phyloP scores from a whole-genome alignment of 768 basidiomycete genomes.

The Termitomyces eurrhizus region DNA sequence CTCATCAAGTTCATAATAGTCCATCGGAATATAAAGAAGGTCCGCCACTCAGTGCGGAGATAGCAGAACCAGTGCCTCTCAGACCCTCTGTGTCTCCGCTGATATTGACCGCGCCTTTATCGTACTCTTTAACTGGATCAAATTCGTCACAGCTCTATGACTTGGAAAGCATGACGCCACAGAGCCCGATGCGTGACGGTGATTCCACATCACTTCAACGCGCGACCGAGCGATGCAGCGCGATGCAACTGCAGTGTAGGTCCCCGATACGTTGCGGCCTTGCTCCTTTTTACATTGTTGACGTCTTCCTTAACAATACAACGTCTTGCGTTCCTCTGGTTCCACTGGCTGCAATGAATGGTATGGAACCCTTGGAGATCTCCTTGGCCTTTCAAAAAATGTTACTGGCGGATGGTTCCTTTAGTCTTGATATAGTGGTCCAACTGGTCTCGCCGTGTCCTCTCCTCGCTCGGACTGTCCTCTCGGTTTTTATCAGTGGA shows the following conservation, averaged over 20 bases:
- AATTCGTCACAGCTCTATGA: background rate
- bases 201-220: background rate
- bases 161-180: background rate
- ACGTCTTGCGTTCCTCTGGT: conserved; percentile 3
- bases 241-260: no score
- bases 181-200: background rate
- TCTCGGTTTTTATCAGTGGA: conserved; percentile 41
- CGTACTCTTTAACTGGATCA: background rate
- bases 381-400: conserved; percentile 1
- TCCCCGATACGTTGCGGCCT: background rate
- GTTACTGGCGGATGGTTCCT: conserved; percentile 16
- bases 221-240: background rate
- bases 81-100: background rate
- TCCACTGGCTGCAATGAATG: background rate
- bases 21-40: background rate
- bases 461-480: conserved; percentile 38
- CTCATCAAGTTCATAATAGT: background rate
- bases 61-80: conserved; percentile 1
- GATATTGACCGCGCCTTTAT: background rate
- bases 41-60: background rate
- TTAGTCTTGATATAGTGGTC: conserved; percentile 38
- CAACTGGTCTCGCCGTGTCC: conserved; percentile 46
- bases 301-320: conserved; percentile 3
- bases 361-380: conserved; percentile 5
- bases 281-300: background rate